Evolutionary conservation across 1,284 basidiomycete species (phyloP).

Genomic region (Ustilago trichophora): DNA sequence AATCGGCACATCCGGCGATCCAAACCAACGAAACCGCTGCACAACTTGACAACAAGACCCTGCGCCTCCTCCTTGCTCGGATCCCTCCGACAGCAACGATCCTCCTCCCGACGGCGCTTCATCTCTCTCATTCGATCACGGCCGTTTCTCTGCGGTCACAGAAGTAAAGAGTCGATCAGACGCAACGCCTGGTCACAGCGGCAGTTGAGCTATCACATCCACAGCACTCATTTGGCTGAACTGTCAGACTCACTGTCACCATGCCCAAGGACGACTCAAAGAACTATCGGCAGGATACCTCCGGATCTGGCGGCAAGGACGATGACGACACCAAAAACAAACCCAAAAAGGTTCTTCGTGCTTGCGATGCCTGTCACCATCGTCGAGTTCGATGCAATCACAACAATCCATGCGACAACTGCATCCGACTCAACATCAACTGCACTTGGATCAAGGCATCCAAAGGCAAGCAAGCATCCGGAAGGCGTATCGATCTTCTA

Average conservation of each 20-base stretch:
- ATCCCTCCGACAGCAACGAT: not conserved
- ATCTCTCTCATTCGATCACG: constrained; percentile 3
- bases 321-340: constrained; percentile 36
- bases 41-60: not conserved
- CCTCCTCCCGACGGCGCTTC: not conserved
- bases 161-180: not conserved
- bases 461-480: constrained; percentile 51
- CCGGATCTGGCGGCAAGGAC: constrained; percentile 8
- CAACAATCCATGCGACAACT: constrained; percentile 56
- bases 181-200: not conserved
- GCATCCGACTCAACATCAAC: constrained; percentile 53
- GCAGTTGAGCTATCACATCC: no score
- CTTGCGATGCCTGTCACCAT: constrained; percentile 49
- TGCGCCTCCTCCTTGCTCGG: not conserved
- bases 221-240: not conserved
- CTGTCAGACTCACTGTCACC: no score
- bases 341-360: constrained; percentile 44
- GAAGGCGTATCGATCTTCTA: constrained; percentile 43
- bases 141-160: not conserved
- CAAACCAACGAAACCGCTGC: not conserved
- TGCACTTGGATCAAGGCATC: constrained; percentile 59
- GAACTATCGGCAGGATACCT: constrained; percentile 11
- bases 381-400: constrained; percentile 55
- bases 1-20: no score
- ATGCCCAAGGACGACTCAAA: constrained; percentile 45